Conservation (phyloP, 495 filamentous ascomycete genomes). For the Penicillium canescens region DNA sequence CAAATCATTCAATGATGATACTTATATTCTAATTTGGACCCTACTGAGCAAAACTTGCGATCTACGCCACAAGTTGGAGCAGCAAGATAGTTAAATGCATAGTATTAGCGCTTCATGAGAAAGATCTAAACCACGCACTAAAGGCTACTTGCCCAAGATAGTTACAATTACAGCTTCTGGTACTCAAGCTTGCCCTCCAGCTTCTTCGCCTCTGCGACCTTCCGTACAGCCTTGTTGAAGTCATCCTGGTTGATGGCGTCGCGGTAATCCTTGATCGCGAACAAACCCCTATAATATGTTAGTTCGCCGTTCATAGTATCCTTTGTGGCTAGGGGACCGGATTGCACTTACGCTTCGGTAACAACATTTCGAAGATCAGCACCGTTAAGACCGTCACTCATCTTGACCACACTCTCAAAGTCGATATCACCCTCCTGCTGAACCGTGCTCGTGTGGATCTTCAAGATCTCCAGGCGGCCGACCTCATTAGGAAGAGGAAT, state of each 20-base stretch:
- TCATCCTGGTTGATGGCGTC: slow-evolving; percentile 97
- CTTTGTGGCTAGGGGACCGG: background rate
- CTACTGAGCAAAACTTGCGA: too few species aligned
- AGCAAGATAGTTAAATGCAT: slow-evolving; percentile 10
- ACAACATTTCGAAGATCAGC: slow-evolving; percentile 98
- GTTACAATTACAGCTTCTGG: slow-evolving; percentile 77
- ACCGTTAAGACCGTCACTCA: slow-evolving; percentile 97
- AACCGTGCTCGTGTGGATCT: slow-evolving; percentile 91
- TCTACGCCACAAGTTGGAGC: background rate
- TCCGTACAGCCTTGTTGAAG: slow-evolving; percentile 97
- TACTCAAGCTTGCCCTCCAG: slow-evolving; percentile 97
- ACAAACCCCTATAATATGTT: slow-evolving; percentile 68
- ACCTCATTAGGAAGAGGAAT: slow-evolving; percentile 99
- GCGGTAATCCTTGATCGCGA: slow-evolving; percentile 95
- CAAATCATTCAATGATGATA: too few species aligned
- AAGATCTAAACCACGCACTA: slow-evolving; percentile 18
- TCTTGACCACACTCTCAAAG: slow-evolving; percentile 99
- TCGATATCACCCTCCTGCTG: slow-evolving; percentile 93
- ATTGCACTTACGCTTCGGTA: slow-evolving; percentile 79
- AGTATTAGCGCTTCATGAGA: slow-evolving; percentile 16
- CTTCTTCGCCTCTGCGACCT: slow-evolving; percentile 97
- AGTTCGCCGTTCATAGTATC: slow-evolving; percentile 17
- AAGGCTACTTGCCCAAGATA: slow-evolving; percentile 11
- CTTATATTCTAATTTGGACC: too few species aligned
- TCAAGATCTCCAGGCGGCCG: slow-evolving; percentile 94